These are phyloP conservation scores for Aquilaria agallochum DNA, from an alignment of 441 rosid species.

Conservation along the genomic window DNA sequence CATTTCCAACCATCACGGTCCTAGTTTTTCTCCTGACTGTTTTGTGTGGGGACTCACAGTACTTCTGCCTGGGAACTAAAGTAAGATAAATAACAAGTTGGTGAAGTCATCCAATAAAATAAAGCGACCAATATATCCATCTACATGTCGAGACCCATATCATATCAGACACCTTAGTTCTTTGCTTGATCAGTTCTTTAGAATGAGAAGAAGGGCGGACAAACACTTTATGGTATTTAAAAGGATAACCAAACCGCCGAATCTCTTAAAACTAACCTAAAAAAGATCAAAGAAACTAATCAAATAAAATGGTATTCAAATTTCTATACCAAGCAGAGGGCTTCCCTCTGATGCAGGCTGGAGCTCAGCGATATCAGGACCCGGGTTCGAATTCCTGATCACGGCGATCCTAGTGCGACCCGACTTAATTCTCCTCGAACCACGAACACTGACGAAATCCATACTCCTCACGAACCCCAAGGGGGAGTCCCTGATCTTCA, in stretches of 20 bases:
- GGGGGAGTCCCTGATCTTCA: constrained; percentile 51
- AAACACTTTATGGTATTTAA: too few species aligned
- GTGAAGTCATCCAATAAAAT: background rate
- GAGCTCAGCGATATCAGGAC: constrained; percentile 64
- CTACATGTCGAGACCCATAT: background rate
- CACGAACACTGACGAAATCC: constrained; percentile 62
- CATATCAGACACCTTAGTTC: too few species aligned
- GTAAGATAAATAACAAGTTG: constrained; percentile 12
- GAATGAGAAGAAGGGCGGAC: too few species aligned
- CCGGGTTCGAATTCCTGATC: constrained; percentile 56
- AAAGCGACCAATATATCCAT: constrained; percentile 6
- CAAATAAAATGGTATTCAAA: too few species aligned
- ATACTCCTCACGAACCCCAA: constrained; percentile 53
- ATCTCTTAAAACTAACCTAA: too few species aligned
- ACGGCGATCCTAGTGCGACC: constrained; percentile 40
- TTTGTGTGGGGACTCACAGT: constrained; percentile 83
- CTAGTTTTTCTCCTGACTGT: constrained; percentile 88
- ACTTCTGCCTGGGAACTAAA: constrained; percentile 92
- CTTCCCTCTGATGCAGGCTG: constrained; percentile 83
- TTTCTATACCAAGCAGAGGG: constrained; percentile 64
- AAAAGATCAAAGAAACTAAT: too few species aligned
- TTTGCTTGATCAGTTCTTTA: too few species aligned
- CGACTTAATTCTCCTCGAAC: constrained; percentile 44
- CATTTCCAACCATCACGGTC: constrained; percentile 95
- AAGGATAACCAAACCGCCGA: too few species aligned